Percentiles rank a stretch among this genome's conserved stretches.
Evolutionary conservation across 2,329 filamentous ascomycete species (phyloP).

Genomic region (Verticillium nubilum): DNA sequence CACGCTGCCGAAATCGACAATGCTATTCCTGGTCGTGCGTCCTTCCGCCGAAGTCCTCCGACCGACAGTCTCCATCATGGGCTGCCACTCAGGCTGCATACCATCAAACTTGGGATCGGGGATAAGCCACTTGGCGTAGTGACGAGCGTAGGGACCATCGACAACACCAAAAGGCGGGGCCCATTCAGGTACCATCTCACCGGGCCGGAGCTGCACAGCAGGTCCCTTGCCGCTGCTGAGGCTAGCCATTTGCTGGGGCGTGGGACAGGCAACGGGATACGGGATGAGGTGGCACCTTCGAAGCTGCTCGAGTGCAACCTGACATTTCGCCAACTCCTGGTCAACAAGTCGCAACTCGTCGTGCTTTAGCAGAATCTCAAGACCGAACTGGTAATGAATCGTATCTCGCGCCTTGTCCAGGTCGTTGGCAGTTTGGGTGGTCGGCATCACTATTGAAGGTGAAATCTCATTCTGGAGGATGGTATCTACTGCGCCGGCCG

Average conservation of each 20-base stretch:
- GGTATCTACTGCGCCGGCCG: constrained; percentile 4
- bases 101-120: constrained; percentile 84
- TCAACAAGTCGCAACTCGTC: constrained; percentile 91
- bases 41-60: constrained; percentile 55
- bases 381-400: constrained; percentile 81
- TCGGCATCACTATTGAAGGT: neutral
- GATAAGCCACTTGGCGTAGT: constrained; percentile 94
- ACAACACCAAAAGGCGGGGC: constrained; percentile 86
- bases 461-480: neutral
- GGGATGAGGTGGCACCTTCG: constrained; percentile 89
- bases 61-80: constrained; percentile 31
- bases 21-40: constrained; percentile 73
- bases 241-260: constrained; percentile 61
- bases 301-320: constrained; percentile 87
- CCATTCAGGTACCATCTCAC: constrained; percentile 65
- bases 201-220: constrained; percentile 56
- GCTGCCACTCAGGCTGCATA: constrained; percentile 40
- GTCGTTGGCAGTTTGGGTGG: constrained; percentile 17
- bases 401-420: constrained; percentile 59
- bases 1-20: constrained; percentile 45
- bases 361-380: constrained; percentile 91
- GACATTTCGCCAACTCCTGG: constrained; percentile 93
- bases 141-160: constrained; percentile 87
- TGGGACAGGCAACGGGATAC: constrained; percentile 68
- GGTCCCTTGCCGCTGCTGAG: constrained; percentile 71